A percentile compares a stretch with the other conserved stretches of the same genome.
phyloP scores from a whole-genome alignment of 2,329 filamentous ascomycete genomes.

The Ceratocystis papillata region DNA sequence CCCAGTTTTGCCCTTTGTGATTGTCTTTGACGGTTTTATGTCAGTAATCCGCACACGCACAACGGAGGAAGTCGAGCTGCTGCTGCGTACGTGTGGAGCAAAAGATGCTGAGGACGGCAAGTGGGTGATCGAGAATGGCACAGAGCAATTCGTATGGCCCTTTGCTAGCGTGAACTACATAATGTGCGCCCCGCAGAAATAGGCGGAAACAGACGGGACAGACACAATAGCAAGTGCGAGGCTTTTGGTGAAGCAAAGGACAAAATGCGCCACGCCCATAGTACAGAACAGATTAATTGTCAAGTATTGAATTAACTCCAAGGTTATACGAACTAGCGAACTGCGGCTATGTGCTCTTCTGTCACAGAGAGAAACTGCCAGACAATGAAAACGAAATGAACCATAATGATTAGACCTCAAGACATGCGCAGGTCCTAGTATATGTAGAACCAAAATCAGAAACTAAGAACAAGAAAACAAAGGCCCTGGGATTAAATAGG shows the following conservation, averaged over 20 bases:
- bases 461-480: constrained; percentile 5
- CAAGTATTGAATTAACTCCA: background rate
- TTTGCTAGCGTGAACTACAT: constrained; percentile 44
- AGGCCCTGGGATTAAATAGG: background rate
- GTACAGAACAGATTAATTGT: background rate
- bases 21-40: constrained; percentile 58
- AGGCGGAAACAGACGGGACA: background rate
- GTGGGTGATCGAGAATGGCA: constrained; percentile 44
- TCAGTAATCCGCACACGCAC: constrained; percentile 58
- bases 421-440: constrained; percentile 5
- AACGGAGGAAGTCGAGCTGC: constrained; percentile 49
- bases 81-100: constrained; percentile 45
- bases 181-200: constrained; percentile 35
- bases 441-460: constrained; percentile 1
- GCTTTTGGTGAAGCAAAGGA: too few relatives aligned
- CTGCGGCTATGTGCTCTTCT: background rate
- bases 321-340: background rate
- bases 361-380: background rate
- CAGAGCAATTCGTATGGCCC: constrained; percentile 40
- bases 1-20: constrained; percentile 55
- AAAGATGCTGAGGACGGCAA: constrained; percentile 33
- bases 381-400: constrained; percentile 2
- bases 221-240: too few relatives aligned
- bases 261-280: too few relatives aligned
- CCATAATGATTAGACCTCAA: background rate